A percentile compares a stretch with the other conserved stretches of the same genome.
Conservation (phyloP, 192 early-diverging fungal genomes). For the Rhizophlyctis rosea region DNA sequence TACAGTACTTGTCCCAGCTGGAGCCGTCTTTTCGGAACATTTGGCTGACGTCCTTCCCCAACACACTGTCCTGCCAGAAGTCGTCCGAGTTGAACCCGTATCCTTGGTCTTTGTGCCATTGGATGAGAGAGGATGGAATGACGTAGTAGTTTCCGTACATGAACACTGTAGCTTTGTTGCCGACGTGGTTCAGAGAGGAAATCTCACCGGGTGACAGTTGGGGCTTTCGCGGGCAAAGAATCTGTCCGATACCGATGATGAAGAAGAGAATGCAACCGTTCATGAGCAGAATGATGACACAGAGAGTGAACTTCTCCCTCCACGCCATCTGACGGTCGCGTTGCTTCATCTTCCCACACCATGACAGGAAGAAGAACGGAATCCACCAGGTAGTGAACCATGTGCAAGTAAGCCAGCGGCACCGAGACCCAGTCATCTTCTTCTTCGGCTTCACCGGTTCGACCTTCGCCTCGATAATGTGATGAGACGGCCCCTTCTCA, state of each 20-base stretch:
- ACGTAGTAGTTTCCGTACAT: slow-evolving; percentile 54
- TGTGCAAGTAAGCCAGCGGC: slow-evolving; percentile 74
- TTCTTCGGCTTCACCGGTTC: slow-evolving; percentile 27
- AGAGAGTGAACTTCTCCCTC: slow-evolving; percentile 96
- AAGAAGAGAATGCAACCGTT: slow-evolving; percentile 82
- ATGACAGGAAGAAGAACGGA: slow-evolving; percentile 59
- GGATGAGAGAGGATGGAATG: slow-evolving; percentile 5
- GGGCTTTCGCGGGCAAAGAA: slow-evolving; percentile 79
- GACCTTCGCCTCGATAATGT: too few species aligned
- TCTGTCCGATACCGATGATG: slow-evolving; percentile 56
- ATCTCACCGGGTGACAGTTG: slow-evolving; percentile 50
- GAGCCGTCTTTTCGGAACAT: slow-evolving; percentile 41
- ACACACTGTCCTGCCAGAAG: slow-evolving; percentile 33
- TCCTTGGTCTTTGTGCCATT: background rate
- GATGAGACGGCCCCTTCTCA: too few species aligned
- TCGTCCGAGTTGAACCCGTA: background rate
- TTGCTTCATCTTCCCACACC: slow-evolving; percentile 74
- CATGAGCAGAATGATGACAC: slow-evolving; percentile 81
- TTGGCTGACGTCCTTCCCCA: slow-evolving; percentile 42
- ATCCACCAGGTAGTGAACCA: slow-evolving; percentile 81
- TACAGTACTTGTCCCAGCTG: slow-evolving; percentile 32
- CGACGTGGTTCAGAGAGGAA: slow-evolving; percentile 15
- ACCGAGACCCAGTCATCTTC: slow-evolving; percentile 56
- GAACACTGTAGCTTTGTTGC: slow-evolving; percentile 29
- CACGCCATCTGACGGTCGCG: slow-evolving; percentile 90